Conservation (phyloP, 345 rosid genomes). For the Kernera saxatilis region DNA sequence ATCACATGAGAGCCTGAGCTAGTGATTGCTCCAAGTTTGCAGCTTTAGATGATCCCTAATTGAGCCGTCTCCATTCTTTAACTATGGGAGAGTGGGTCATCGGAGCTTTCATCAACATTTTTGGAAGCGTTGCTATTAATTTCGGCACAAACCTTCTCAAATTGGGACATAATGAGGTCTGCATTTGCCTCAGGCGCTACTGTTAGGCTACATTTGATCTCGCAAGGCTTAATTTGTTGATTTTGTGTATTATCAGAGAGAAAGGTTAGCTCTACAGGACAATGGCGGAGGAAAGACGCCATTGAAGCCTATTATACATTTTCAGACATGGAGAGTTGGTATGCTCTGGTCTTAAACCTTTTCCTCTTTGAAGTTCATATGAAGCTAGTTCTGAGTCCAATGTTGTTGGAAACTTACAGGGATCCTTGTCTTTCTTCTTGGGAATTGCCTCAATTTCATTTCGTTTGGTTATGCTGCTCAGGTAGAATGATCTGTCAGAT, state of each 20-base stretch:
- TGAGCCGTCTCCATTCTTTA: constrained; percentile 30
- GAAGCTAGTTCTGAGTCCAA: constrained; percentile 19
- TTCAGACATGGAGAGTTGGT: constrained; percentile 99
- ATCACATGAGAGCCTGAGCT: constrained; percentile 27
- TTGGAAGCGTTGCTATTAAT: constrained; percentile 98
- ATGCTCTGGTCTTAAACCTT: constrained; percentile 27
- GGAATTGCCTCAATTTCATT: constrained; percentile 95
- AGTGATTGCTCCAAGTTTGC: constrained; percentile 15
- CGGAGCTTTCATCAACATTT: constrained; percentile 91
- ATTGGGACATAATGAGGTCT: constrained; percentile 91
- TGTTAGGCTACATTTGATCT: background rate
- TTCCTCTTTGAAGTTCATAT: background rate
- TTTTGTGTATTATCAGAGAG: constrained; percentile 57
- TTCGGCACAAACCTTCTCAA: constrained; percentile 99
- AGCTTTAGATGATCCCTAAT: constrained; percentile 33
- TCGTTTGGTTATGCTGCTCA: constrained; percentile 99
- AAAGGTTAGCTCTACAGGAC: constrained; percentile 55
- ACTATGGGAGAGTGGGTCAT: constrained; percentile 98
- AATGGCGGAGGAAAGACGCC: constrained; percentile 57
- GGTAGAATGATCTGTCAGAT: constrained; percentile 46
- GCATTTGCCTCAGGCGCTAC: background rate
- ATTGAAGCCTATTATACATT: constrained; percentile 74
- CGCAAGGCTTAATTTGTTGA: constrained; percentile 6
- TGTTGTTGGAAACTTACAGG: constrained; percentile 49
- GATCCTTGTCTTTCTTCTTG: constrained; percentile 73